phyloP scores from a whole-genome alignment of 257 asterid genomes.

The Solanum arcanum region DNA sequence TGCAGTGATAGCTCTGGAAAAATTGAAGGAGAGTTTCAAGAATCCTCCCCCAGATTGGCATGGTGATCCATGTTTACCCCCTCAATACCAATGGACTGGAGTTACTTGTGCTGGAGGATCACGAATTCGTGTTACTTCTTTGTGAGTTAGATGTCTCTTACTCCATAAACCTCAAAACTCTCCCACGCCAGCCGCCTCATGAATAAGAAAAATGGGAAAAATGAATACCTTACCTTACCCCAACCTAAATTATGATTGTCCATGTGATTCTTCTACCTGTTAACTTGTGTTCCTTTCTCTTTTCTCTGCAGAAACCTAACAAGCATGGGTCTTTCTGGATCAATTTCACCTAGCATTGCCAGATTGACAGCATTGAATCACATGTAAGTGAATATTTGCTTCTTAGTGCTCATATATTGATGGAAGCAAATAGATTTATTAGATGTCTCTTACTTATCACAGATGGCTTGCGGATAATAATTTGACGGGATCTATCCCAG shows the following conservation, averaged over 20 bases:
- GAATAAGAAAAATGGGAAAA: not conserved
- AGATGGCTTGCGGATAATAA: slow-evolving; percentile 76
- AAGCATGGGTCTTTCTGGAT: slow-evolving; percentile 66
- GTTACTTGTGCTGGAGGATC: slow-evolving; percentile 62
- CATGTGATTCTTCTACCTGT: not conserved
- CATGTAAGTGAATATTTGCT: slow-evolving; percentile 43
- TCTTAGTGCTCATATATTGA: not conserved
- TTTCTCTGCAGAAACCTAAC: slow-evolving; percentile 55
- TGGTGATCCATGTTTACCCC: slow-evolving; percentile 95
- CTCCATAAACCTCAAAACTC: not conserved
- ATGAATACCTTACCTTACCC: not conserved
- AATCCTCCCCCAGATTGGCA: slow-evolving; percentile 85
- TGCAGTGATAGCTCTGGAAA: slow-evolving; percentile 69
- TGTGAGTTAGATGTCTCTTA: slow-evolving; percentile 47
- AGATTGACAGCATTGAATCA: slow-evolving; percentile 62
- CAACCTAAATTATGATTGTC: not conserved
- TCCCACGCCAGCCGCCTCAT: not conserved
- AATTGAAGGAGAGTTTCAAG: slow-evolving; percentile 43
- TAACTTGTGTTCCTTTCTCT: not conserved
- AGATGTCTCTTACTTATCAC: slow-evolving; percentile 12
- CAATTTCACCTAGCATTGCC: slow-evolving; percentile 52
- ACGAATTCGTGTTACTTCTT: slow-evolving; percentile 50
- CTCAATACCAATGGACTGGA: slow-evolving; percentile 76
- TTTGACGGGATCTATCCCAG: slow-evolving; percentile 69
- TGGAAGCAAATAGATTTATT: not conserved